Evolutionary conservation across 75 land plant genomes (phyloP), one percentile per base, ranked within the genome.

Genomic region (Sequoiadendron giganteum): DNA sequence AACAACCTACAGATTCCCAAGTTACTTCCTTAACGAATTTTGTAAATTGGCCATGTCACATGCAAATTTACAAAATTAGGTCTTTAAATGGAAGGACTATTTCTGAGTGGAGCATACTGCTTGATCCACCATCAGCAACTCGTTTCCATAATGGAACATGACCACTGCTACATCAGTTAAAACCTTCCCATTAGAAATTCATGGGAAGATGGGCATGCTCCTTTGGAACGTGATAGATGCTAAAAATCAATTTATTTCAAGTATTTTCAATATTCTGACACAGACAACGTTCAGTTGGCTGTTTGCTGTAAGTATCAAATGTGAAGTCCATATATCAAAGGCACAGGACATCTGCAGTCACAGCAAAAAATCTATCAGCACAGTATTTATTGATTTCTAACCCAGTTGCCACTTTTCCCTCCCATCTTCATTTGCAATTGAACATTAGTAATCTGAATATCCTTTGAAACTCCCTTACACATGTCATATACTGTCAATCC

Each of bases 381-480:
- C 38, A 75, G 1, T 10, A 32, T 75, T 39, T 40, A 85, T 90
- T 84, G 55, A 43, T 87, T 85, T 85, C 99, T 92, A 36, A 86
- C 86, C 99, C 99, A 98, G 68, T 90, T 88, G 32, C 99, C 97
- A 86, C 96, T 97, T 89, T 98, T 97, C 6, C 99, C 99, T 14
- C 99, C 99, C 42, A 89, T 94, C 88, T 98, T 98, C 54, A 87
- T 87, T 84, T 95, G 92, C 18, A 98, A 92, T 47, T 89, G 91
- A 45, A 98, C 90, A 75, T 95, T 91, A 25, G 94, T 92, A 25
- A 98, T 96, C 73, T 85, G 86, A 38, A 98, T 95, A 83, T 94
- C 94, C 89, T 98, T 98, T 10, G 95, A 93, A 54, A 92, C 97
- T 82, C 99, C 99, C 86, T 98, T 98, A 87, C 99, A 98, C 99